Evolutionary conservation across 768 basidiomycete genomes (phyloP), one percentile per base, ranked within the genome.

Genomic region (Nidularia pulvinata): DNA sequence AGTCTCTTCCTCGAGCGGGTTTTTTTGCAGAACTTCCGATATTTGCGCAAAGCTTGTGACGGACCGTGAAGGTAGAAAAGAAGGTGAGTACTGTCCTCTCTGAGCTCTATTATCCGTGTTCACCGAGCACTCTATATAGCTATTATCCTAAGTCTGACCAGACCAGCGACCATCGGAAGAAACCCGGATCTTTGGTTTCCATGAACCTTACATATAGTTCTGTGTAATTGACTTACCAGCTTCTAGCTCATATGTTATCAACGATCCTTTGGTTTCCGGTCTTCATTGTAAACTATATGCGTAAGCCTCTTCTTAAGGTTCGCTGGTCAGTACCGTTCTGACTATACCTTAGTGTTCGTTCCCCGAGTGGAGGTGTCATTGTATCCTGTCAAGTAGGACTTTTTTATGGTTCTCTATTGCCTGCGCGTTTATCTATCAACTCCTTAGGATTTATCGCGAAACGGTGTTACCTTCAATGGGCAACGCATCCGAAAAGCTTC

Each of bases 261-360:
- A 78, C 16, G 85, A 89, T 49, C 61, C 70, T 13, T 76, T 81
- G 39, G 83, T 92, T 16, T 93, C 91, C 4, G 82, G 77, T 46
- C 60, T 89, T 35, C 88, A 90, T 65, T 91, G 87, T 76, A 88
- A 86, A 66, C 67, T 89, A 77, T 86, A 90, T 80, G 91, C 88
- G 91, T 88, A 60, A 65, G 81, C 72, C 6, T 56, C 46, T 33
- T 32, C 1, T 19, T 22, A 22, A 11, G 44, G 25, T 14, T 30
- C 47, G 5, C n/a, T 48, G 50, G 39, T 22, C 32, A 11, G 39
- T 52, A 22, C 34, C 36, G 50, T 25, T 59, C 42, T 36, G 32
- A 33, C 46, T 10, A 10, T 39, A 16, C 22, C 22, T 9, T 14
- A 93, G 89, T 7, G 84, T 93, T 48, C 79, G 75, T 43, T 86